Evolutionary conservation across 2,329 filamentous ascomycete species (phyloP).

Genomic region (Emergomyces africanus): DNA sequence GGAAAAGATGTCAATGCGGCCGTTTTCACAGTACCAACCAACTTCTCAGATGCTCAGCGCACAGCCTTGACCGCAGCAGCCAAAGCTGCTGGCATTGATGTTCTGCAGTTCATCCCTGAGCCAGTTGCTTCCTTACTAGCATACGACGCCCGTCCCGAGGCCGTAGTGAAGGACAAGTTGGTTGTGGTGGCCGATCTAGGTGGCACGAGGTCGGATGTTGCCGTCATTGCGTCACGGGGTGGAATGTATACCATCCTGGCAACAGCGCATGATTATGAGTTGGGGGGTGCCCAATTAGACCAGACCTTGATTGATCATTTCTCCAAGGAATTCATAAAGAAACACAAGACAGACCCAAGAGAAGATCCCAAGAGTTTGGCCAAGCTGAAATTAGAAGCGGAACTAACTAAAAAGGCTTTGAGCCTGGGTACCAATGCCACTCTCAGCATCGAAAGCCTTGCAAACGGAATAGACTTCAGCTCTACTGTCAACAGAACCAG

Average conservation of each 20-base stretch:
- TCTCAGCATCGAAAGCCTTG: constrained; percentile 85
- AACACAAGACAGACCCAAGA: constrained; percentile 80
- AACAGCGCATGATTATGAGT: constrained; percentile 90
- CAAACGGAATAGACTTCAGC: constrained; percentile 80
- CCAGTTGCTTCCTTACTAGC: constrained; percentile 79
- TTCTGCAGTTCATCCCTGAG: constrained; percentile 87
- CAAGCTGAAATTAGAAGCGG: constrained; percentile 84
- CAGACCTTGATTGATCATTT: constrained; percentile 91
- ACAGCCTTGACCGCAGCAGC: constrained; percentile 66
- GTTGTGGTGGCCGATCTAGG: constrained; percentile 87
- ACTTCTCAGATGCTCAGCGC: constrained; percentile 81
- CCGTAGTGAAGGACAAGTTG: constrained; percentile 67
- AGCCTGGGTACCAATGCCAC: constrained; percentile 77
- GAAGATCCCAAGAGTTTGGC: constrained; percentile 69
- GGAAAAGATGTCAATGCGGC: constrained; percentile 91
- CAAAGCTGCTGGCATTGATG: constrained; percentile 67
- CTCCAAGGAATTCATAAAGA: constrained; percentile 97
- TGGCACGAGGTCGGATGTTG: constrained; percentile 81
- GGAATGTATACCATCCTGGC: constrained; percentile 95
- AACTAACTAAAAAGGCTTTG: constrained; percentile 83
- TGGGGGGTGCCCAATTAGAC: constrained; percentile 74
- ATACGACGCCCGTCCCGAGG: constrained; percentile 75
- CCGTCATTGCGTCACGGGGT: constrained; percentile 78
- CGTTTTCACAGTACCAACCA: constrained; percentile 85
- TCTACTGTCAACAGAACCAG: constrained; percentile 85